Conservation (phyloP, 1,284 basidiomycete species). For the Sanguinoderma infundibulare region DNA sequence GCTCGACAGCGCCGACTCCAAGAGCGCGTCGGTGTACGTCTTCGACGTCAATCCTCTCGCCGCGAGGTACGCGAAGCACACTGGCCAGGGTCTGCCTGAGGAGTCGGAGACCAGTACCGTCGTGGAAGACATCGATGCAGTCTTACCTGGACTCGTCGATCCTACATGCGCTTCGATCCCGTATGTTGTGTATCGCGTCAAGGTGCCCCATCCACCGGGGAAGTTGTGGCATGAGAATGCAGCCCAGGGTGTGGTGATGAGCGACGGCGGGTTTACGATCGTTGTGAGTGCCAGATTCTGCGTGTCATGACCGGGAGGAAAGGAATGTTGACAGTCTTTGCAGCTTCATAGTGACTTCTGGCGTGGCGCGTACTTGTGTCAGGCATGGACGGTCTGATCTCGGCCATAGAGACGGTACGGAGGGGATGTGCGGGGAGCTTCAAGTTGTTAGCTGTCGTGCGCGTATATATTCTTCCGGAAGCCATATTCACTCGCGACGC, state of each 20-base stretch:
- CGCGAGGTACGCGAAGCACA: not conserved
- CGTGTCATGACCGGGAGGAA: no score
- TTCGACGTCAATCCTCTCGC: not conserved
- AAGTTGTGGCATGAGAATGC: not conserved
- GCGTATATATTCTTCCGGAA: no score
- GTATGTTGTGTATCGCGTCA: not conserved
- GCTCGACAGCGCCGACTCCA: not conserved
- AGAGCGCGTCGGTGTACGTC: not conserved
- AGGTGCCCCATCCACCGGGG: not conserved
- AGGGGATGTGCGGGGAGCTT: not conserved
- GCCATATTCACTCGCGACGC: no score
- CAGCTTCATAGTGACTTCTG: not conserved
- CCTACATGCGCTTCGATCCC: not conserved
- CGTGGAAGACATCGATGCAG: not conserved
- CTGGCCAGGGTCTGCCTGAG: no score
- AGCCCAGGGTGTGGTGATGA: not conserved
- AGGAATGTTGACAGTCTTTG: no score
- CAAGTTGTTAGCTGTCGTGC: no score
- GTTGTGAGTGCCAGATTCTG: no score
- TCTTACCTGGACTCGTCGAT: not conserved
- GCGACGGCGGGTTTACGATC: not conserved
- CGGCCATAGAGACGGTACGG: not conserved
- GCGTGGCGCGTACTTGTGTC: not conserved
- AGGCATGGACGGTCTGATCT: not conserved
- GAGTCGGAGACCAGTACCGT: not conserved